Evolutionary conservation across 129 eudicot genomes (phyloP).

Genomic region (Calendula officinalis): DNA sequence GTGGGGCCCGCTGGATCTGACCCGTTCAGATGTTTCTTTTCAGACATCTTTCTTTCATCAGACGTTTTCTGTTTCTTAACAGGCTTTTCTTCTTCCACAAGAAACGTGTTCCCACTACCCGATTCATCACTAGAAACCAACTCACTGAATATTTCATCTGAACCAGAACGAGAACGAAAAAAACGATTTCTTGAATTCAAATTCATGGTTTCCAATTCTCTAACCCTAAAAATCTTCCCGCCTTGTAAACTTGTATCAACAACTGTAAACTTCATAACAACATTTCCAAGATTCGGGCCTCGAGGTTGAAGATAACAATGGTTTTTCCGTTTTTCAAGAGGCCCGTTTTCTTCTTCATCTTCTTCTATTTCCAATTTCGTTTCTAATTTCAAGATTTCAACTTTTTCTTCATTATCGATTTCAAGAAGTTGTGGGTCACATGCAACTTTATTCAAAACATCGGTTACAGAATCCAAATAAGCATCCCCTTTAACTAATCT

Average conservation of each 20-base stretch:
- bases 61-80: constrained; percentile 25
- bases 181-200: constrained; percentile 19
- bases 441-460: constrained; percentile 20
- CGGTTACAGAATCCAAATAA: constrained; percentile 56
- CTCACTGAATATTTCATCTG: constrained; percentile 32
- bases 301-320: constrained; percentile 62
- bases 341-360: constrained; percentile 32
- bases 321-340: constrained; percentile 33
- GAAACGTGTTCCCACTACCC: constrained; percentile 30
- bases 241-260: constrained; percentile 61
- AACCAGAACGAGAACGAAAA: constrained; percentile 12
- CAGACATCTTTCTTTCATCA: constrained; percentile 12
- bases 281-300: constrained; percentile 21
- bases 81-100: not conserved
- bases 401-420: constrained; percentile 27
- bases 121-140: constrained; percentile 43
- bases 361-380: constrained; percentile 23
- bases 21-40: constrained; percentile 28
- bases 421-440: not conserved
- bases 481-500: constrained; percentile 51
- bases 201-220: constrained; percentile 40
- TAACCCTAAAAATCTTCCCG: constrained; percentile 29
- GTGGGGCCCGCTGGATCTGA: constrained; percentile 3
- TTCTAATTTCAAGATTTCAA: not conserved
- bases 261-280: constrained; percentile 40